Percentiles rank a stretch among this genome's conserved stretches.
phyloP scores from a whole-genome alignment of 371 early-diverging fungal species.

The Capillidium rhysosporum region DNA sequence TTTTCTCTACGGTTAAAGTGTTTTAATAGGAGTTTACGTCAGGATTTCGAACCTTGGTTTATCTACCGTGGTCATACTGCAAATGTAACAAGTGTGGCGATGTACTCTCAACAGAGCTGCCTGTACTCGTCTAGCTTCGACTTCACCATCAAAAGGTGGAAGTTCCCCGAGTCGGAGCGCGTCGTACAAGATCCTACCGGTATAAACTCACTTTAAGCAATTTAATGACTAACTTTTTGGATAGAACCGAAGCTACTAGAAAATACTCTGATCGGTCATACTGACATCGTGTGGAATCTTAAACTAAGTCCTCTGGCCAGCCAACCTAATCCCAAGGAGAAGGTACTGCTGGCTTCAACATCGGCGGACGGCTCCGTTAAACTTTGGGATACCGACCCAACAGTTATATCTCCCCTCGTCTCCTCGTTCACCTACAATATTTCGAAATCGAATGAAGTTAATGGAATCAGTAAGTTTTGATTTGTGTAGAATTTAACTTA shows the following conservation, averaged over 20 bases:
- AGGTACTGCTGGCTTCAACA: slow-evolving; percentile 40
- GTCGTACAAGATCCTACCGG: not conserved
- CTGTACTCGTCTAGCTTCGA: slow-evolving; percentile 62
- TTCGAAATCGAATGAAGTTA: slow-evolving; percentile 1
- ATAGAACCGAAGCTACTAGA: slow-evolving; percentile 31
- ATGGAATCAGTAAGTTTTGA: slow-evolving; percentile 1
- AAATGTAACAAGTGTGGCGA: slow-evolving; percentile 39
- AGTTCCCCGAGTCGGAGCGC: slow-evolving; percentile 19
- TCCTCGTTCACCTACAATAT: slow-evolving; percentile 26
- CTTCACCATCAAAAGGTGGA: slow-evolving; percentile 50
- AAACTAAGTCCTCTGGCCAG: slow-evolving; percentile 8
- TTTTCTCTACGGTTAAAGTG: not conserved
- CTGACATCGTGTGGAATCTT: slow-evolving; percentile 71
- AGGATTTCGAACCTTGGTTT: slow-evolving; percentile 44
- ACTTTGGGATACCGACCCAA: slow-evolving; percentile 48
- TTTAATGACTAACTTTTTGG: not conserved
- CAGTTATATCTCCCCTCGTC: slow-evolving; percentile 18
- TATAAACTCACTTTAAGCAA: not conserved
- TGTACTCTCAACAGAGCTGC: slow-evolving; percentile 31
- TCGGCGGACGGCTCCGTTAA: slow-evolving; percentile 68
- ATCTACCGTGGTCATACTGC: slow-evolving; percentile 67
- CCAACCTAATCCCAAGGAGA: slow-evolving; percentile 7
- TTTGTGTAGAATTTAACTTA: not conserved
- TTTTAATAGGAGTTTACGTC: slow-evolving; percentile 2
- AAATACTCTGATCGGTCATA: slow-evolving; percentile 52